phyloP scores from a whole-genome alignment of 192 early-diverging fungal genomes.

The Backusella australiensis region DNA sequence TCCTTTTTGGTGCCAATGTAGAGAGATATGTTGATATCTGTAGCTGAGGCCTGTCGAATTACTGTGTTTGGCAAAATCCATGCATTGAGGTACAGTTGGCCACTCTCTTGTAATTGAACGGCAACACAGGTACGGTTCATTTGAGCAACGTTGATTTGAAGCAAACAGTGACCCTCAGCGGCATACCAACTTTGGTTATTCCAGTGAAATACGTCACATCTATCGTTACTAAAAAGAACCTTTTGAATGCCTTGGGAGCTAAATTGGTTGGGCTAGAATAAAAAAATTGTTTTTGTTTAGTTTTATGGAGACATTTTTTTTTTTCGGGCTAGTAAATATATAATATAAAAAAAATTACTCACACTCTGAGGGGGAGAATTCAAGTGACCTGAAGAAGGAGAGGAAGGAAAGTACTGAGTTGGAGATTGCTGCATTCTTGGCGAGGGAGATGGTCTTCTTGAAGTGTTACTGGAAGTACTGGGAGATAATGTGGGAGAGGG shows the following conservation, averaged over 20 bases:
- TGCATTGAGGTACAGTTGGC: conserved; percentile 52
- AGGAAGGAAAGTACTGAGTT: background rate
- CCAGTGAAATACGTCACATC: conserved; percentile 56
- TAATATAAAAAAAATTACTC: background rate
- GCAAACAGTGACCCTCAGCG: conserved; percentile 43
- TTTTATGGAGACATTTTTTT: background rate
- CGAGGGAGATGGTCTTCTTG: conserved; percentile 10
- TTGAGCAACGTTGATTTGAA: conserved; percentile 44
- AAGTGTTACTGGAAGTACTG: background rate
- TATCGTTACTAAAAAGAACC: conserved; percentile 20
- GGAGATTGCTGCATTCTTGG: conserved; percentile 3
- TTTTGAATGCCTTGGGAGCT: conserved; percentile 8
- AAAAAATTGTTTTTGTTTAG: background rate
- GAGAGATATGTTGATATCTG: conserved; percentile 48
- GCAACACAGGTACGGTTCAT: conserved; percentile 42
- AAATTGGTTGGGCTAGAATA: conserved; percentile 11
- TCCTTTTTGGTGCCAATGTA: conserved; percentile 46
- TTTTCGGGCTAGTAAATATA: background rate
- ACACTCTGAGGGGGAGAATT: conserved; percentile 15
- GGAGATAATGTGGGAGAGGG: conserved; percentile 15
- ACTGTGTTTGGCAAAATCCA: conserved; percentile 51
- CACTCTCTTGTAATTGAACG: conserved; percentile 34
- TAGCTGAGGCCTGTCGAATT: conserved; percentile 42
- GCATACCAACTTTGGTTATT: conserved; percentile 48
- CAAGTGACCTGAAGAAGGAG: conserved; percentile 12